These are phyloP conservation scores for Eucalyptus curtisii DNA, from an alignment of 345 rosid genomes.

Conservation along the genomic window DNA sequence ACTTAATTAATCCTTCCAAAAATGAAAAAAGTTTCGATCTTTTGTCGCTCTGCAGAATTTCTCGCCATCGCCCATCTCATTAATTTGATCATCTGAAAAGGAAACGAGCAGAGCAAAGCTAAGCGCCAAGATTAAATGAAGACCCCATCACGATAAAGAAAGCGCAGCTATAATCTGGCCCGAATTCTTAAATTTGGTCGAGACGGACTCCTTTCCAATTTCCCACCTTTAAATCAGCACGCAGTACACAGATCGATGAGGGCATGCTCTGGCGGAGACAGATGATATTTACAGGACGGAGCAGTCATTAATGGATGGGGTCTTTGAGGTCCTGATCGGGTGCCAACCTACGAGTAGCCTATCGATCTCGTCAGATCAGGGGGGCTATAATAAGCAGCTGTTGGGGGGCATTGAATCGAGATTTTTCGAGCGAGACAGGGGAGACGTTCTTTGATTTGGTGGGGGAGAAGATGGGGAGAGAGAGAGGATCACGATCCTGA, in stretches of 20 bases:
- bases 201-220: not conserved
- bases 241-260: not conserved
- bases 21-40: not conserved
- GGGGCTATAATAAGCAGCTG: not conserved
- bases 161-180: not conserved
- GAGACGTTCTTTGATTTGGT: not conserved
- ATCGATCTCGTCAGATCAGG: not conserved
- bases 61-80: not conserved
- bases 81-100: not conserved
- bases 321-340: not conserved
- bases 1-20: not conserved
- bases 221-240: not conserved
- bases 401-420: not conserved
- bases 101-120: not conserved
- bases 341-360: not conserved
- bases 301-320: not conserved
- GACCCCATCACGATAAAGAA: not conserved
- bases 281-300: not conserved
- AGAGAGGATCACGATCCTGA: not conserved
- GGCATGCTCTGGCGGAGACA: not conserved
- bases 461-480: not conserved
- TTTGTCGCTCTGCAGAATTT: not conserved
- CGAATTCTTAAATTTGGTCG: not conserved
- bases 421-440: not conserved
- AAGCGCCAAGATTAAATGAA: not conserved